A percentile compares a stretch with the other conserved stretches of the same genome.
These are phyloP conservation scores for Fusarium cyanostomum DNA, from an alignment of 2,329 filamentous ascomycete species.

Conservation along the genomic window DNA sequence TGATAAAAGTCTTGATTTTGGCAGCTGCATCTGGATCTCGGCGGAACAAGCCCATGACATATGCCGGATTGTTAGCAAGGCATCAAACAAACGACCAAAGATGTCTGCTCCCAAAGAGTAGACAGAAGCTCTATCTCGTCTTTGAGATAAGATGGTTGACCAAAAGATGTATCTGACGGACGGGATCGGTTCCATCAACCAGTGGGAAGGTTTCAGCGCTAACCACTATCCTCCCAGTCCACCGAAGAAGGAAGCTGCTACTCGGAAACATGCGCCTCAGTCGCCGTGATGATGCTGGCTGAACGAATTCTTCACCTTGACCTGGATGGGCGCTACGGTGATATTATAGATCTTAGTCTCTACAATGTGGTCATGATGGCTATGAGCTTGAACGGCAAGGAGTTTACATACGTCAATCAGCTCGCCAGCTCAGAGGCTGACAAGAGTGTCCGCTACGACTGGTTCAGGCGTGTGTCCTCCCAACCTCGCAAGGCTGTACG, in stretches of 20 bases:
- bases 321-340: constrained; percentile 61
- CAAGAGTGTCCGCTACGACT: constrained; percentile 60
- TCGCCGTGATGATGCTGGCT: constrained; percentile 67
- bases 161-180: constrained; percentile 72
- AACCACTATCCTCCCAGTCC: constrained; percentile 16
- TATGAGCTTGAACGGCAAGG: constrained; percentile 64
- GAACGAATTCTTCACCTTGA: constrained; percentile 64
- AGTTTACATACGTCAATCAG: constrained; percentile 71
- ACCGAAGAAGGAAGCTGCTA: constrained; percentile 17
- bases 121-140: constrained; percentile 52
- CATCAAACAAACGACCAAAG: constrained; percentile 25
- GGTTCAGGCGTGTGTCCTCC: constrained; percentile 71
- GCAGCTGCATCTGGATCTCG: no score
- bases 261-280: constrained; percentile 15
- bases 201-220: constrained; percentile 42
- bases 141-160: constrained; percentile 70
- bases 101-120: constrained; percentile 40
- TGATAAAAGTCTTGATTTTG: no score
- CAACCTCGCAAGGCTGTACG: constrained; percentile 65
- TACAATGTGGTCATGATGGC: constrained; percentile 69
- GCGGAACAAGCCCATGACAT: no score
- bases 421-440: constrained; percentile 57
- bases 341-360: constrained; percentile 69
- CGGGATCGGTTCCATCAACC: constrained; percentile 60
- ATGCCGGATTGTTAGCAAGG: no score